Evolutionary conservation across 78 protist species (phyloP).

Genomic region (Diacronema lutheri): DNA sequence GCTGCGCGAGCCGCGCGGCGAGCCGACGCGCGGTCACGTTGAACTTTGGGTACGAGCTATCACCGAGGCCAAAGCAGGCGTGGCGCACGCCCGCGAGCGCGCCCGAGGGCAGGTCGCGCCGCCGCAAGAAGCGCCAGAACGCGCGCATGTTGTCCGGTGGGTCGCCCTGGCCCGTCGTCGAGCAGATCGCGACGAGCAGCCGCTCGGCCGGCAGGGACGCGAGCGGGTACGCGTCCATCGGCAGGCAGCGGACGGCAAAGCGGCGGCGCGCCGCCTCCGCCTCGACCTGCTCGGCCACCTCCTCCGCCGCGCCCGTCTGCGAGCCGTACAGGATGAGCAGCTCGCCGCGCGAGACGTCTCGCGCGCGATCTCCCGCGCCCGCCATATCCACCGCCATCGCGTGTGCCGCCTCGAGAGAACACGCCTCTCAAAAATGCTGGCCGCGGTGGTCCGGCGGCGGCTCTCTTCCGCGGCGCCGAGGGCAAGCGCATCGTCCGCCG

Average conservation of each 20-base stretch:
- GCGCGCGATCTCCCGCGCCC: no score
- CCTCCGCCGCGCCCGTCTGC: conserved; percentile 10
- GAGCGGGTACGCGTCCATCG: not conserved
- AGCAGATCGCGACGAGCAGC: not conserved
- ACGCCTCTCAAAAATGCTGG: no score
- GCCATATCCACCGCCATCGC: no score
- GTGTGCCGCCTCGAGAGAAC: no score
- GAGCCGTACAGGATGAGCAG: conserved; percentile 6
- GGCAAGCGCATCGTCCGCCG: no score
- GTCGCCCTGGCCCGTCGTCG: conserved; percentile 23
- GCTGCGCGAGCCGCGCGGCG: not conserved
- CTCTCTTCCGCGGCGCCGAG: no score
- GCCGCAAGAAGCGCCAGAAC: not conserved
- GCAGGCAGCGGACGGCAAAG: not conserved
- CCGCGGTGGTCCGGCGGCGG: no score
- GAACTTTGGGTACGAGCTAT: conserved; percentile 1
- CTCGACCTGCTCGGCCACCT: not conserved
- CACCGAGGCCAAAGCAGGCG: conserved; percentile 5
- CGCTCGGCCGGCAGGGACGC: not conserved
- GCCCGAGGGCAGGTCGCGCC: not conserved
- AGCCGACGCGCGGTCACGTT: not conserved
- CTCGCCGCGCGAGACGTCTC: no score
- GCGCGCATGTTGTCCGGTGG: not conserved
- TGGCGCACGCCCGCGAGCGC: not conserved
- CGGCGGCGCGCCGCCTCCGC: not conserved